Conservation (phyloP, 805 yeast species). For the Ogataea populi-albae region DNA sequence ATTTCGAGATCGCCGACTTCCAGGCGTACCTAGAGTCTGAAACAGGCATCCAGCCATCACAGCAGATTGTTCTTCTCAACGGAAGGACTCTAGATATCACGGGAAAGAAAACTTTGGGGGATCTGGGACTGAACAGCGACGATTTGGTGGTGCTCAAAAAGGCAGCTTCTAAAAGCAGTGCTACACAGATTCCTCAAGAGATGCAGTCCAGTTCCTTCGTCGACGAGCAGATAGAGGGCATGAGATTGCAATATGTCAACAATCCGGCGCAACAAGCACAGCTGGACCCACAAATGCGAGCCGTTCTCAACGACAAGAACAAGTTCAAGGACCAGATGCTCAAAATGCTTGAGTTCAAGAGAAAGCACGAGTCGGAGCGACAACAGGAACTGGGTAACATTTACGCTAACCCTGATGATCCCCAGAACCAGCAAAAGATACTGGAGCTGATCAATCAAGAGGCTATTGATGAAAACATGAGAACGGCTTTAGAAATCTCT, state of each 20-base stretch:
- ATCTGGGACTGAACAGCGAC: constrained; percentile 49
- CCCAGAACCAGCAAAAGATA: constrained; percentile 63
- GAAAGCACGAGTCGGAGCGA: constrained; percentile 9
- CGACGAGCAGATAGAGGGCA: constrained; percentile 41
- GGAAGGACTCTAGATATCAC: constrained; percentile 36
- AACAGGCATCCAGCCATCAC: constrained; percentile 45
- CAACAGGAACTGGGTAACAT: constrained; percentile 46
- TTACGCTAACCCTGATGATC: constrained; percentile 66
- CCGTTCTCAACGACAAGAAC: constrained; percentile 19
- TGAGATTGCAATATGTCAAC: constrained; percentile 46
- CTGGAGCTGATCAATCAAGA: constrained; percentile 65
- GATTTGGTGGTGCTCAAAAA: constrained; percentile 50
- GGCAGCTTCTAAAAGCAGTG: constrained; percentile 24
- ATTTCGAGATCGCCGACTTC: constrained; percentile 63
- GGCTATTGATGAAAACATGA: constrained; percentile 76
- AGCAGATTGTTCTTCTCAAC: constrained; percentile 50
- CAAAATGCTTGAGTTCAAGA: constrained; percentile 30
- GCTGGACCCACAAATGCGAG: constrained; percentile 27
- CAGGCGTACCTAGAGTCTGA: constrained; percentile 73
- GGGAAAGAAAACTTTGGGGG: constrained; percentile 39
- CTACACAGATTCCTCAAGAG: constrained; percentile 1
- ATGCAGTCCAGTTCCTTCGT: constrained; percentile 11
- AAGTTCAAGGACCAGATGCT: constrained; percentile 34
- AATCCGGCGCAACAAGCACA: constrained; percentile 34
- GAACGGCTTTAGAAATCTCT: constrained; percentile 76